Evolutionary conservation across 805 yeast species (phyloP).

Genomic region (Kodamaea nitidulidarum): DNA sequence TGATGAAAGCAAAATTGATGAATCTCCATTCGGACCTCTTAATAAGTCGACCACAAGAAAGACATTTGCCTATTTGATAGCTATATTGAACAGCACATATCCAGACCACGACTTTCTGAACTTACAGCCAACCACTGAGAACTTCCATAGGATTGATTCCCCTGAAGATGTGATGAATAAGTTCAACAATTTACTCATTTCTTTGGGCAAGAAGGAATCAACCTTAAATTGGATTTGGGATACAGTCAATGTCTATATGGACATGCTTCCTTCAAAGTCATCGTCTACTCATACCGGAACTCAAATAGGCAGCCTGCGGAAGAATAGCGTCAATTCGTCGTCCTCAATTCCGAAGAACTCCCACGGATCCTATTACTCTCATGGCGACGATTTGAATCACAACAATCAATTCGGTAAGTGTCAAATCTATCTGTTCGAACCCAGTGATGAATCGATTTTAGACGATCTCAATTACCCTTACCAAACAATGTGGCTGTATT

Average conservation of each 20-base stretch:
- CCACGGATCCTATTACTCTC: background rate
- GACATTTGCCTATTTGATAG: slow-evolving; percentile 85
- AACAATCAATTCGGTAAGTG: slow-evolving; percentile 39
- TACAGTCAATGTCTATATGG: slow-evolving; percentile 77
- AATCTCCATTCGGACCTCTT: slow-evolving; percentile 87
- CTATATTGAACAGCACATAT: slow-evolving; percentile 84
- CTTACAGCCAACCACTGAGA: slow-evolving; percentile 72
- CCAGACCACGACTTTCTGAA: slow-evolving; percentile 95
- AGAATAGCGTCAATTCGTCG: slow-evolving; percentile 20
- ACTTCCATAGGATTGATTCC: slow-evolving; percentile 34
- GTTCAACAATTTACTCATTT: slow-evolving; percentile 71
- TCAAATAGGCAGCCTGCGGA: slow-evolving; percentile 21
- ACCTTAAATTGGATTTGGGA: slow-evolving; percentile 78
- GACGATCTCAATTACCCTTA: slow-evolving; percentile 53
- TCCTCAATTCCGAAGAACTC: slow-evolving; percentile 8
- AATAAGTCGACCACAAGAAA: slow-evolving; percentile 81
- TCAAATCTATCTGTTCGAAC: slow-evolving; percentile 60
- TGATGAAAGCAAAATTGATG: slow-evolving; percentile 26
- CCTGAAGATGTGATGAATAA: slow-evolving; percentile 53
- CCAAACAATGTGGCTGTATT: slow-evolving; percentile 64
- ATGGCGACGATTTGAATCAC: background rate
- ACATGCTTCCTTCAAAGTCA: slow-evolving; percentile 39
- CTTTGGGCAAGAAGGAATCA: slow-evolving; percentile 40
- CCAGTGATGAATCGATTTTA: slow-evolving; percentile 54
- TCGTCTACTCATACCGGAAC: slow-evolving; percentile 21